phyloP scores from a whole-genome alignment of 345 rosid genomes.

The Sonneratia caseolaris region DNA sequence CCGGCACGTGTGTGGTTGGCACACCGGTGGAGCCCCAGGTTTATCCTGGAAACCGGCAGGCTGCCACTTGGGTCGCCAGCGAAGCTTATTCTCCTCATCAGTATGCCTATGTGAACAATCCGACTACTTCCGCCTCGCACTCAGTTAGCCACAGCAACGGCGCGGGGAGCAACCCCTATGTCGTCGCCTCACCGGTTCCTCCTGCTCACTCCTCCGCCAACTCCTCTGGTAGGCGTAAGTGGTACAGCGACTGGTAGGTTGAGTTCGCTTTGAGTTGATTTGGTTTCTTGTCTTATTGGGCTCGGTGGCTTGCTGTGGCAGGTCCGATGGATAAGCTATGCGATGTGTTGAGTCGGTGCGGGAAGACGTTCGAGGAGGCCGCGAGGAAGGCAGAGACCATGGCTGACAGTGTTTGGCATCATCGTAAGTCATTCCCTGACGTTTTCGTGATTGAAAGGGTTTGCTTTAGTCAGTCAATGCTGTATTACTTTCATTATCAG shows the following conservation, averaged over 20 bases:
- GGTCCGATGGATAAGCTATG: constrained; percentile 43
- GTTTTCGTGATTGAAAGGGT: neutral
- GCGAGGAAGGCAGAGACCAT: constrained; percentile 45
- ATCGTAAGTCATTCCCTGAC: constrained; percentile 20
- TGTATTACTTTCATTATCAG: neutral
- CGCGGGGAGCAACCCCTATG: constrained; percentile 1
- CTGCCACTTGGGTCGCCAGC: neutral
- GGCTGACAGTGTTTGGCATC: constrained; percentile 54
- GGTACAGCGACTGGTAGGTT: neutral
- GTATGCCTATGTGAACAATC: neutral
- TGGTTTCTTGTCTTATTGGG: neutral
- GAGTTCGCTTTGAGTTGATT: neutral
- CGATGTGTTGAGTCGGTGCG: constrained; percentile 45
- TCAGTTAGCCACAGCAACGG: constrained; percentile 1
- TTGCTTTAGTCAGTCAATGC: neutral
- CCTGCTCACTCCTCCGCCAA: neutral
- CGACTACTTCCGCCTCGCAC: neutral
- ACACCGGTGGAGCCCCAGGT: neutral
- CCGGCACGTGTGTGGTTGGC: constrained; percentile 6
- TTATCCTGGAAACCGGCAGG: constrained; percentile 3
- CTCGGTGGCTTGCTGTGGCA: constrained; percentile 13
- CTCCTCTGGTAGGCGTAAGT: constrained; percentile 1
- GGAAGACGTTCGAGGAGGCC: constrained; percentile 48
- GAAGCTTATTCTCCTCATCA: neutral
- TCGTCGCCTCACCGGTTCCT: neutral